Evolutionary conservation across 1,284 basidiomycete species (phyloP), one percentile per base, ranked within the genome.

Genomic region (Afroboletus lepidellus): DNA sequence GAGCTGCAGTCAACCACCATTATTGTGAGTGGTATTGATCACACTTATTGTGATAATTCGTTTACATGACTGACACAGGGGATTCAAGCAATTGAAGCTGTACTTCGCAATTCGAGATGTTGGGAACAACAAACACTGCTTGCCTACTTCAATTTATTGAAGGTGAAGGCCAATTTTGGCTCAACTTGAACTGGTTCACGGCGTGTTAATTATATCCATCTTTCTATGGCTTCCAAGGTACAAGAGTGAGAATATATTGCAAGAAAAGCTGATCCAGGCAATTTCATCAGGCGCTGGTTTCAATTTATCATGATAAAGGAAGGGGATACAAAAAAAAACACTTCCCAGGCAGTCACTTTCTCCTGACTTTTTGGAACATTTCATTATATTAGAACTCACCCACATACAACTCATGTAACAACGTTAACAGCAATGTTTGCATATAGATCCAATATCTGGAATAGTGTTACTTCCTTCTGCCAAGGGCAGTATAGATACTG

Each of bases 61-160:
- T 23, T 54, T 25, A 52, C 20, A 4, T 8, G n/a, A n/a, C 15
- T 13, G 5, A 6, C 18, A 29, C 63, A 91, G 83, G 9, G 93
- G 94, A 0, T 98, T 98, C 77, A 87, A 85, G 58, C 88, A 94
- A 63, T 79, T 98, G 3, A 77, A 84, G 18, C 94, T 94, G 0
- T 81, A 85, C 50, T 96, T 97, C 61, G 84, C 84, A 1, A 94
- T 98, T 49, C 81, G 91, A 8, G 90, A 90, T 57, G 79, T 85
- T 11, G 89, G 90, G 2, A 63, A 63, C 1, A 92, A 96, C 64
- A 75, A 88, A 57, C 76, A 78, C 38, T 79, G 94, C 8, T 71
- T 96, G 46, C 94, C 93, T 0, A 90, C 89, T 0, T 77, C 30
- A 97, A 96, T 67, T 68, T 94, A 12, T 72, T 95, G 34, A 94